A percentile compares a stretch with the other conserved stretches of the same genome.
Conservation (phyloP, 208 protist species). For the Pavlovales sp. region DNA sequence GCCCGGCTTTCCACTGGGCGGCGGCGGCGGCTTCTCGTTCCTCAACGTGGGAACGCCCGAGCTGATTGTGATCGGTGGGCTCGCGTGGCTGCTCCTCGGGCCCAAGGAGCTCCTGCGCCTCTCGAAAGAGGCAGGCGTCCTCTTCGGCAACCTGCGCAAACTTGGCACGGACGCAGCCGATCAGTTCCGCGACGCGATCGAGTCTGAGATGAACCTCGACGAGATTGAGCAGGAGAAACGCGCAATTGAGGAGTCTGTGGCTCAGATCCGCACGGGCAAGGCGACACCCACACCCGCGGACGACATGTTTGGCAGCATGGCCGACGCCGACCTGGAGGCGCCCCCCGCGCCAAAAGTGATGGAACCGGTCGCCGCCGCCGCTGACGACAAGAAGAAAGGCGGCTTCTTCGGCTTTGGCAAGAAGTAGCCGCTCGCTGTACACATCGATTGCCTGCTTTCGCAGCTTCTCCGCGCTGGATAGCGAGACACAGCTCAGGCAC, state of each 20-base stretch:
- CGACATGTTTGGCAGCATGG: not conserved
- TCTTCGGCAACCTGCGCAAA: constrained; percentile 19
- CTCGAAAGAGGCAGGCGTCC: not conserved
- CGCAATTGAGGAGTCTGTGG: not conserved
- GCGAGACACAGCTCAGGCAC: too few relatives aligned
- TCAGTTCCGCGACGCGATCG: not conserved
- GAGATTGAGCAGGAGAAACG: not conserved
- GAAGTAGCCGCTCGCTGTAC: too few relatives aligned
- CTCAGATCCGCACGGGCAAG: not conserved
- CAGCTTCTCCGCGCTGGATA: too few relatives aligned
- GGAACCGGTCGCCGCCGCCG: too few relatives aligned
- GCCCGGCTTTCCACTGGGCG: not conserved
- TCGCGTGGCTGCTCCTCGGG: constrained; percentile 24
- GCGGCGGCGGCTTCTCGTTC: not conserved
- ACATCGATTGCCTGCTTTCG: too few relatives aligned
- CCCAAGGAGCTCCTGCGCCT: constrained; percentile 34
- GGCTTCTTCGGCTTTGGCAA: too few relatives aligned
- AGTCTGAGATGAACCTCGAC: not conserved
- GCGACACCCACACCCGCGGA: not conserved
- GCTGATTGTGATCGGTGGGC: constrained; percentile 22
- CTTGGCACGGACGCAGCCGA: not conserved
- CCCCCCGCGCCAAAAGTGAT: too few relatives aligned
- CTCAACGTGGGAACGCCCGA: constrained; percentile 34
- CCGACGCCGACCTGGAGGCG: too few relatives aligned
- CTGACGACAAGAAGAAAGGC: too few relatives aligned